phyloP scores from a whole-genome alignment of 1,284 basidiomycete species.

The Sporisorium exsertum region DNA sequence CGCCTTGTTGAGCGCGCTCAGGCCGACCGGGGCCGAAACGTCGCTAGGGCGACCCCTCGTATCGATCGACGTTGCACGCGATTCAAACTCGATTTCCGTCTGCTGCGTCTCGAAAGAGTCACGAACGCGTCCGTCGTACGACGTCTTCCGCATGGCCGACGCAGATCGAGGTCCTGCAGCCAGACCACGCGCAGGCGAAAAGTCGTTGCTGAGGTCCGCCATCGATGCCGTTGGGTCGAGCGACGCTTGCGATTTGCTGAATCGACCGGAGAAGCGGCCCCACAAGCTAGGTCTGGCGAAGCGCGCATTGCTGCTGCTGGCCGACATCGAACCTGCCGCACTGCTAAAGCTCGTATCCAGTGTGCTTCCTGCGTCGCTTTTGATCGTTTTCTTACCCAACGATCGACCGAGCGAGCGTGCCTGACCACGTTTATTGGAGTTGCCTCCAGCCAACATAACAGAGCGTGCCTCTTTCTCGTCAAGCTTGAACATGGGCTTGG shows the following conservation, averaged over 20 bases:
- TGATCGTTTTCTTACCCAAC: slow-evolving; percentile 24
- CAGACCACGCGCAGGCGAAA: slow-evolving; percentile 18
- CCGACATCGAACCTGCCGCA: slow-evolving; percentile 3
- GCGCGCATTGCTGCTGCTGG: slow-evolving; percentile 20
- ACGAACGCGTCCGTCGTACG: slow-evolving; percentile 37
- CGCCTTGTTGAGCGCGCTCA: slow-evolving; percentile 26
- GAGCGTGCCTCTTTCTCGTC: slow-evolving; percentile 41
- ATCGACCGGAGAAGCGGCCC: slow-evolving; percentile 42
- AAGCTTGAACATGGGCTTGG: slow-evolving; percentile 31
- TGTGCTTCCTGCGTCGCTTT: slow-evolving; percentile 9
- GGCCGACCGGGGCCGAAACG: slow-evolving; percentile 13
- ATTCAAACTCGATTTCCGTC: slow-evolving; percentile 44
- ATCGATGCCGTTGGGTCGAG: slow-evolving; percentile 27
- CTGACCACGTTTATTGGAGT: slow-evolving; percentile 27
- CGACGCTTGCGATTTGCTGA: slow-evolving; percentile 46
- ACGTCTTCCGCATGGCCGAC: slow-evolving; percentile 44
- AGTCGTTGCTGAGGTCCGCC: slow-evolving; percentile 31
- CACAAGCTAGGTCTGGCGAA: slow-evolving; percentile 31
- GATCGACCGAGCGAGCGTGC: slow-evolving; percentile 40
- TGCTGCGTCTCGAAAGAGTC: slow-evolving; percentile 51
- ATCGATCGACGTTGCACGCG: slow-evolving; percentile 44
- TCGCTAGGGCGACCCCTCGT: slow-evolving; percentile 31
- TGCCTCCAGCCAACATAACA: slow-evolving; percentile 48
- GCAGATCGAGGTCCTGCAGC: slow-evolving; percentile 33
- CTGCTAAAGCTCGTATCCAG: slow-evolving; percentile 32